These are phyloP conservation scores for Kluyveromyces starmeri DNA, from an alignment of 805 yeast species.

Conservation along the genomic window DNA sequence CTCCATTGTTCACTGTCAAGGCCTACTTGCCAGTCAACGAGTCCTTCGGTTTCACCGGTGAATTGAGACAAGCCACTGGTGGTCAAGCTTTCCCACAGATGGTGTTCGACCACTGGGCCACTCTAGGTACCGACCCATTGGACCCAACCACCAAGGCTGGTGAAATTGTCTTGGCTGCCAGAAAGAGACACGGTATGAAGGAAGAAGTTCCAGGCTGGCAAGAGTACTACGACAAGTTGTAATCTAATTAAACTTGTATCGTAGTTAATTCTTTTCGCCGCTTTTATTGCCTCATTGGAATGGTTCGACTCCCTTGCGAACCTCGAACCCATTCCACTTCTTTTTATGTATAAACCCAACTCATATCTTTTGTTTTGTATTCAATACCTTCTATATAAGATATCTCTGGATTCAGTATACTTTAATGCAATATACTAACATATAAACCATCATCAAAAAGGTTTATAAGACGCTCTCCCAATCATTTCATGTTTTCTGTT, in stretches of 20 bases:
- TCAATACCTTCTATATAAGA: slow-evolving; percentile 3
- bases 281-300: slow-evolving; percentile 8
- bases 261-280: slow-evolving; percentile 8
- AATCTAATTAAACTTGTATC: slow-evolving; percentile 34
- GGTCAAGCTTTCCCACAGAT: slow-evolving; percentile 99
- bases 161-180: slow-evolving; percentile 53
- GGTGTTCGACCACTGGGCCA: slow-evolving; percentile 98
- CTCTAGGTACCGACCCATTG: slow-evolving; percentile 84
- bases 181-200: slow-evolving; percentile 97
- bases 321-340: slow-evolving; percentile 1
- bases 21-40: slow-evolving; percentile 99
- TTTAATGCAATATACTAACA: slow-evolving; percentile 6
- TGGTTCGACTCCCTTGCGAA: slow-evolving; percentile 8
- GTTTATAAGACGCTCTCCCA: too few species aligned
- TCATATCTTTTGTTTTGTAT: slow-evolving; percentile 8
- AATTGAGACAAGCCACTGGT: slow-evolving; percentile 99
- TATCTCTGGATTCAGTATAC: slow-evolving; percentile 3
- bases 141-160: slow-evolving; percentile 75
- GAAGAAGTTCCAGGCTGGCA: slow-evolving; percentile 97
- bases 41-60: slow-evolving; percentile 99
- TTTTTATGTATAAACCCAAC: slow-evolving; percentile 3
- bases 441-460: too few species aligned
- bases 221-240: slow-evolving; percentile 94
- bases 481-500: too few species aligned
- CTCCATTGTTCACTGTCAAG: slow-evolving; percentile 99